Percentiles rank a stretch among this genome's conserved stretches.
Conservation (phyloP, 129 eudicot genomes). For the Daucus carota region DNA sequence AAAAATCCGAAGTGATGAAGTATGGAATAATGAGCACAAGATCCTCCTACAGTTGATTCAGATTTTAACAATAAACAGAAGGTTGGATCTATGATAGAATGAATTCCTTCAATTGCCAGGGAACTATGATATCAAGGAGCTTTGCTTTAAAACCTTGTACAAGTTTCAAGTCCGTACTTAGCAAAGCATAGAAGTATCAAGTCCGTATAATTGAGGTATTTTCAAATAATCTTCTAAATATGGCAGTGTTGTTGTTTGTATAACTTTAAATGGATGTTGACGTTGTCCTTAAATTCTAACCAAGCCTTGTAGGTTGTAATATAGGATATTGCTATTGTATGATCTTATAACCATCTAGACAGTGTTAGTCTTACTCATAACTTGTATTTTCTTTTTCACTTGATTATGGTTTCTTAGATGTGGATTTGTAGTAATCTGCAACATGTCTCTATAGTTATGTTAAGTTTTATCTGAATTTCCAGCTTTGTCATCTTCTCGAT, state of each 20-base stretch:
- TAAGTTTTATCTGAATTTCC: no score
- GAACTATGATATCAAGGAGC: no score
- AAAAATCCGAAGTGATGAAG: constrained; percentile 23
- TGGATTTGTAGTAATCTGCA: no score
- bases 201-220: not conserved
- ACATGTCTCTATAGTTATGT: no score
- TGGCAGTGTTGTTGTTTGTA: not conserved
- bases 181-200: no score
- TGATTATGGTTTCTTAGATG: no score
- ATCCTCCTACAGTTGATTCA: not conserved
- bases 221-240: not conserved
- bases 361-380: not conserved
- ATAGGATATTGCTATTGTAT: not conserved
- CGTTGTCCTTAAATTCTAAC: not conserved
- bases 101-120: no score
- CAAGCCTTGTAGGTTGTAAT: not conserved
- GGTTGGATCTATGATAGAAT: not conserved
- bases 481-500: no score
- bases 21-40: not conserved
- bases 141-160: not conserved
- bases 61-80: not conserved
- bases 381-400: not conserved
- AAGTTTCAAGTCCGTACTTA: not conserved
- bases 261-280: not conserved
- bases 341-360: not conserved